phyloP scores from a whole-genome alignment of 805 yeast genomes.

The Hanseniaspora lindneri region DNA sequence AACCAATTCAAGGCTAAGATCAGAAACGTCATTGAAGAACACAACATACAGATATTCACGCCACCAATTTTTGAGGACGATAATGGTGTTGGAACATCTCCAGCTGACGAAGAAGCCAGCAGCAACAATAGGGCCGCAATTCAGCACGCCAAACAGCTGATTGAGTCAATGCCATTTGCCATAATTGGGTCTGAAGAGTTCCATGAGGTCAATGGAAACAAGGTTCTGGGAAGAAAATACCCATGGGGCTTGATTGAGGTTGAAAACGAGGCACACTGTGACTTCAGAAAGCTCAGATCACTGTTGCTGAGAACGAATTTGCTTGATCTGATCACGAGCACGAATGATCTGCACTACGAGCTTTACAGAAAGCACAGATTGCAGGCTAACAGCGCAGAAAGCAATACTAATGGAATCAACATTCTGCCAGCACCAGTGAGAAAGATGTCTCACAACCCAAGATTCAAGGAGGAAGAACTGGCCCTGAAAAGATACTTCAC shows the following conservation, averaged over 20 bases:
- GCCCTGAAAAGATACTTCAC: constrained; percentile 87
- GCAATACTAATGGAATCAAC: constrained; percentile 25
- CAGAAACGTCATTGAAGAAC: constrained; percentile 71
- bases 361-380: constrained; percentile 62
- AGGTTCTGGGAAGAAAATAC: constrained; percentile 68
- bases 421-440: constrained; percentile 35
- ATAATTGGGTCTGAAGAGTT: constrained; percentile 67
- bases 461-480: constrained; percentile 92
- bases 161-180: constrained; percentile 80
- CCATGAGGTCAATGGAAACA: constrained; percentile 48
- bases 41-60: constrained; percentile 70
- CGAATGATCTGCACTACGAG: constrained; percentile 73
- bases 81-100: constrained; percentile 16
- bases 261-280: constrained; percentile 76
- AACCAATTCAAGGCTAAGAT: constrained; percentile 59
- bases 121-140: constrained; percentile 39
- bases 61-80: constrained; percentile 39
- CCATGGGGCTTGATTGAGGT: constrained; percentile 89
- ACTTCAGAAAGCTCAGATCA: constrained; percentile 68
- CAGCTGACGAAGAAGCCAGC: constrained; percentile 3
- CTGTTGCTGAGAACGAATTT: constrained; percentile 69
- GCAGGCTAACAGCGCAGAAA: constrained; percentile 35
- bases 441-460: constrained; percentile 64
- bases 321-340: constrained; percentile 67
- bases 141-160: constrained; percentile 68